These are phyloP conservation scores for Debaryomycetaceae sp. DNA, from an alignment of 1,139 yeast genomes.

Conservation along the genomic window DNA sequence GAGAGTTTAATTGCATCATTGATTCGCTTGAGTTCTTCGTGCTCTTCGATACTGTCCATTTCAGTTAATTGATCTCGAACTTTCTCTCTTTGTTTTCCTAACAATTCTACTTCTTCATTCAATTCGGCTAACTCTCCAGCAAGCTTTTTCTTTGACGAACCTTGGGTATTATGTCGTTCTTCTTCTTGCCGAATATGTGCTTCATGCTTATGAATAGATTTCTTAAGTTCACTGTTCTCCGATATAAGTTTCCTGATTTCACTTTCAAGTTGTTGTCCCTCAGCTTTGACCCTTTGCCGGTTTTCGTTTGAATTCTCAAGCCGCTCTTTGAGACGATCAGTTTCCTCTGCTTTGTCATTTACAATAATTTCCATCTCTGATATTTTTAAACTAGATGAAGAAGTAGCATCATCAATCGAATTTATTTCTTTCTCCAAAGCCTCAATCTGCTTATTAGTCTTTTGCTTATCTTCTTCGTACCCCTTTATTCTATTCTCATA, in stretches of 20 bases:
- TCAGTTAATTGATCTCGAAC: slow-evolving; percentile 4
- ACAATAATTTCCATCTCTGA: not conserved
- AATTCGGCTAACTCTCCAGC: slow-evolving; percentile 13
- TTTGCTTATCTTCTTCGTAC: slow-evolving; percentile 17
- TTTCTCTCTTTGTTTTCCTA: slow-evolving; percentile 10
- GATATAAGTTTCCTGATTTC: slow-evolving; percentile 13
- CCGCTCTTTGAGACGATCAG: slow-evolving; percentile 5
- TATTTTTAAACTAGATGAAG: not conserved
- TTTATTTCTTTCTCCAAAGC: not conserved
- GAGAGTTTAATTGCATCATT: not conserved
- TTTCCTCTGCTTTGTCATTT: slow-evolving; percentile 3
- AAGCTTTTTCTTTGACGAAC: slow-evolving; percentile 35
- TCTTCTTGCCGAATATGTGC: slow-evolving; percentile 13
- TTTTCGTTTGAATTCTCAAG: slow-evolving; percentile 18
- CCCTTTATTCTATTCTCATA: slow-evolving; percentile 28
- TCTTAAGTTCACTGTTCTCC: slow-evolving; percentile 25
- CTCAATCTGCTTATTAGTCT: slow-evolving; percentile 10
- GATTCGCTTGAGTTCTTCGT: not conserved
- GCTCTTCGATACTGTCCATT: slow-evolving; percentile 3
- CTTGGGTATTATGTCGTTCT: slow-evolving; percentile 32
- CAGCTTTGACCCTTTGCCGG: slow-evolving; percentile 14
- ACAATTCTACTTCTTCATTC: slow-evolving; percentile 11
- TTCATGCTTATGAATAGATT: slow-evolving; percentile 20
- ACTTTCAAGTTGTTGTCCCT: slow-evolving; percentile 10
- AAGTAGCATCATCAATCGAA: not conserved